Base-by-base conservation (phyloP, 306 rosid genomes). In the Quercus aquifolioides region DNA sequence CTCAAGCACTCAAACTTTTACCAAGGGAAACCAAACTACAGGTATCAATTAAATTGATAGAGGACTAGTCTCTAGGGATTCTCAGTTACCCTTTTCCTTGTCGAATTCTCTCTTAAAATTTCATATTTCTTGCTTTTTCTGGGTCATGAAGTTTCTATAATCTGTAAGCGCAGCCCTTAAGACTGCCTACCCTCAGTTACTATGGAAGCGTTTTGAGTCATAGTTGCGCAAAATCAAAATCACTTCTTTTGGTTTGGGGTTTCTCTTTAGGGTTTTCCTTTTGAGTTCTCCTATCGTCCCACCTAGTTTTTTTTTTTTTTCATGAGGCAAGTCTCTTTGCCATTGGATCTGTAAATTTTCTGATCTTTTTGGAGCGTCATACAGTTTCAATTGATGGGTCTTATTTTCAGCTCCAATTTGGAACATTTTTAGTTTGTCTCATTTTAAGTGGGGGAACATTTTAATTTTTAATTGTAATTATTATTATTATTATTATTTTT, bases 191-290 rank as follows among this genome's bases (percentile, higher is more conserved):
- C 94, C 55, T 3, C 17, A 14, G 13, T 5, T 71, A 25, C 82
- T 35, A 79, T 90, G 98, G 86, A 92, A 94, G 96, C 92, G 90
- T 89, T 74, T 94, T 77, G 97, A 94, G 98, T 89, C 98, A 94
- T 90, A 81, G 91, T 88, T 60, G 88, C 91, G 92, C 93, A 15
- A 92, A 52, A 89, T 72, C 74, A 80, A 89, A 51, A 33, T 17
- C 52, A 33, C 17, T 19, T 75, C 28, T 4, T 60, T 1, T 17
- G 2, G 87, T 49, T 49, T 49, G 54, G 83, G 79, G 85, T 77
- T 81, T 84, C 81, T 62, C 91, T 30, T 62, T 78, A 81, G 98
- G 97, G 95, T 94, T 92, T 84, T 90, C 95, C 92, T 87, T 54
- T 10, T 82, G 91, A 79, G 75, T 72, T 75, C 79, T 87, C 77